A percentile compares a stretch with the other conserved stretches of the same genome.
These are phyloP conservation scores for Pyrenula massariospora DNA, from an alignment of 495 filamentous ascomycete species.

Conservation along the genomic window DNA sequence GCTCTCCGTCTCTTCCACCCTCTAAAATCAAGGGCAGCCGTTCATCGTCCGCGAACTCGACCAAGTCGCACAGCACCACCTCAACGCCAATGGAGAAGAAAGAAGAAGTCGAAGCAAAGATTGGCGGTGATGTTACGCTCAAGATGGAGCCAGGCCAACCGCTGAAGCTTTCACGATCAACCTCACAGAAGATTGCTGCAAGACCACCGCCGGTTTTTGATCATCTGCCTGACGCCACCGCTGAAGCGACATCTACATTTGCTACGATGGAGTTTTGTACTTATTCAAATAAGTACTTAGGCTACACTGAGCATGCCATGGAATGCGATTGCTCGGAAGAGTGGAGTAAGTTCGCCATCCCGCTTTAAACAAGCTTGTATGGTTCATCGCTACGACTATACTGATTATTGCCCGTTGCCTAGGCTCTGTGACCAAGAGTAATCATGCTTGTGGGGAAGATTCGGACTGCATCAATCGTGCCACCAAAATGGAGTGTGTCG, in stretches of 20 bases:
- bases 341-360: slow-evolving; percentile 65
- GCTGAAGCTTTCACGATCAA: slow-evolving; percentile 62
- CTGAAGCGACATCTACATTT: slow-evolving; percentile 66
- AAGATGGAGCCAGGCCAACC: slow-evolving; percentile 57
- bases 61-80: slow-evolving; percentile 12
- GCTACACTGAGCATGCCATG: slow-evolving; percentile 81
- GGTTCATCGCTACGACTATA: slow-evolving; percentile 1
- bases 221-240: slow-evolving; percentile 61
- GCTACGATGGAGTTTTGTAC: slow-evolving; percentile 68
- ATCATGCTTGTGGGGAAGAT: slow-evolving; percentile 87
- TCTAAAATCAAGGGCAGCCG: slow-evolving; percentile 1
- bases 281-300: slow-evolving; percentile 82
- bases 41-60: slow-evolving; percentile 1
- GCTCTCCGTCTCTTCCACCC: slow-evolving; percentile 2
- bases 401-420: slow-evolving; percentile 10
- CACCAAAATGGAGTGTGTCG: slow-evolving; percentile 92
- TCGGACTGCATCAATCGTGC: slow-evolving; percentile 98
- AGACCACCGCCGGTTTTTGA: slow-evolving; percentile 53
- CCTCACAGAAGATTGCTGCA: slow-evolving; percentile 55
- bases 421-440: slow-evolving; percentile 52
- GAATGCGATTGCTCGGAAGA: slow-evolving; percentile 94
- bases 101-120: slow-evolving; percentile 19
- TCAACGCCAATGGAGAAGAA: slow-evolving; percentile 9
- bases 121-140: slow-evolving; percentile 47
- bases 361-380: slow-evolving; percentile 3